These are phyloP conservation scores for Phyllachora maydis DNA, from an alignment of 2,329 filamentous ascomycete species.

Conservation along the genomic window DNA sequence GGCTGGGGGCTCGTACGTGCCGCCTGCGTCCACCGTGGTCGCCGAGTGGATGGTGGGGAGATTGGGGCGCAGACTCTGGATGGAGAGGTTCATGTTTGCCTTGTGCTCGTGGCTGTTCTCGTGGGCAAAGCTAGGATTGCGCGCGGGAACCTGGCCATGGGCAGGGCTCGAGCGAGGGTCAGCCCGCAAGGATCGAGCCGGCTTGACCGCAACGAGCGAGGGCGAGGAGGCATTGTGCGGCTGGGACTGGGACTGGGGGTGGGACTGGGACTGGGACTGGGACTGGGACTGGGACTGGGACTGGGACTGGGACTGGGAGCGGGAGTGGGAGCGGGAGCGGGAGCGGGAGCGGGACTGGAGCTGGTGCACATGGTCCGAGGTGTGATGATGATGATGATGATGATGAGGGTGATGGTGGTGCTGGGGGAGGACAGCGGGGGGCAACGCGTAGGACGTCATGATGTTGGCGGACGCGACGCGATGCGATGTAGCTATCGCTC, in stretches of 20 bases:
- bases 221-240: conserved; percentile 6
- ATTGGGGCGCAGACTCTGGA: too few relatives aligned
- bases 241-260: conserved; percentile 15
- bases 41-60: too few relatives aligned
- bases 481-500: too few relatives aligned
- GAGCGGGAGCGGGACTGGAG: conserved; percentile 8
- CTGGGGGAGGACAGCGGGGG: conserved; percentile 26
- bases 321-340: too few relatives aligned
- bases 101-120: too few relatives aligned
- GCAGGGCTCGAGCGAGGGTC: too few relatives aligned
- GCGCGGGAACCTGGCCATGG: too few relatives aligned
- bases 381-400: too few relatives aligned
- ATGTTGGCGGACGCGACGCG: conserved; percentile 12
- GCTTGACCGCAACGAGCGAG: conserved; percentile 2
- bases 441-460: conserved; percentile 31
- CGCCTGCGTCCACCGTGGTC: conserved; percentile 9
- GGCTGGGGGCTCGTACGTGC: conserved; percentile 9
- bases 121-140: too few relatives aligned
- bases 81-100: conserved; percentile 12
- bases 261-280: conserved; percentile 14
- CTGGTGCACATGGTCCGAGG: conserved; percentile 9
- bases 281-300: conserved; percentile 14
- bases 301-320: conserved; percentile 18
- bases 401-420: too few relatives aligned
- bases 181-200: too few relatives aligned